phyloP scores from a whole-genome alignment of 345 rosid species.

The Salix purpurea region DNA sequence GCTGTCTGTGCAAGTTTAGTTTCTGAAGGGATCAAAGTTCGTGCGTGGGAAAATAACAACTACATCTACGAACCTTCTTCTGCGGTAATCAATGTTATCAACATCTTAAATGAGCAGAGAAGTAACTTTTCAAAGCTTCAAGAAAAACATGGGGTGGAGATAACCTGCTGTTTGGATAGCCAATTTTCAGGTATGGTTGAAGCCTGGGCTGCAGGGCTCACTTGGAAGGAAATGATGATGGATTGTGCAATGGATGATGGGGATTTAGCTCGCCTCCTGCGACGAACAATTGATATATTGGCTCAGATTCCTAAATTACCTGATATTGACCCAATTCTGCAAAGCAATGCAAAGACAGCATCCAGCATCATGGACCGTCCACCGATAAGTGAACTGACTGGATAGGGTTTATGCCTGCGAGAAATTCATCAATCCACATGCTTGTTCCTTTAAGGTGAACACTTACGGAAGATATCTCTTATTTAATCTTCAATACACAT shows the following conservation, averaged over 20 bases:
- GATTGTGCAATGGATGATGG: slow-evolving; percentile 98
- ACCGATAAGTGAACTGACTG: slow-evolving; percentile 87
- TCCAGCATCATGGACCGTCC: slow-evolving; percentile 86
- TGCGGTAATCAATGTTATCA: slow-evolving; percentile 46
- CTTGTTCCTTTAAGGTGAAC: not conserved
- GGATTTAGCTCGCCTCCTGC: slow-evolving; percentile 76
- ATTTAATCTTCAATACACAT: not conserved
- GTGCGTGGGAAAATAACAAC: slow-evolving; percentile 63
- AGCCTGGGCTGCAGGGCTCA: slow-evolving; percentile 96
- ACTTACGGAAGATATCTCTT: not conserved
- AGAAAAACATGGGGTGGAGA: slow-evolving; percentile 73
- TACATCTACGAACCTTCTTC: slow-evolving; percentile 69
- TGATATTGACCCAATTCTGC: slow-evolving; percentile 60
- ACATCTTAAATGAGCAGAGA: slow-evolving; percentile 62
- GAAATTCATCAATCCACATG: not conserved
- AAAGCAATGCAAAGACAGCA: slow-evolving; percentile 58
- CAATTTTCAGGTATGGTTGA: slow-evolving; percentile 98
- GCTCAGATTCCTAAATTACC: slow-evolving; percentile 95
- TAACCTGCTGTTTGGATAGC: slow-evolving; percentile 66
- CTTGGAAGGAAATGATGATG: slow-evolving; percentile 93
- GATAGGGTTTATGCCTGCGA: slow-evolving; percentile 28
- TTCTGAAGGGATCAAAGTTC: slow-evolving; percentile 86
- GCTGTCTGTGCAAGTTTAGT: slow-evolving; percentile 75
- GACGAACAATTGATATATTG: slow-evolving; percentile 76
- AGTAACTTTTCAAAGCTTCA: slow-evolving; percentile 56